Base-by-base conservation (phyloP, 345 rosid genomes). In the Citrus reticulata region DNA sequence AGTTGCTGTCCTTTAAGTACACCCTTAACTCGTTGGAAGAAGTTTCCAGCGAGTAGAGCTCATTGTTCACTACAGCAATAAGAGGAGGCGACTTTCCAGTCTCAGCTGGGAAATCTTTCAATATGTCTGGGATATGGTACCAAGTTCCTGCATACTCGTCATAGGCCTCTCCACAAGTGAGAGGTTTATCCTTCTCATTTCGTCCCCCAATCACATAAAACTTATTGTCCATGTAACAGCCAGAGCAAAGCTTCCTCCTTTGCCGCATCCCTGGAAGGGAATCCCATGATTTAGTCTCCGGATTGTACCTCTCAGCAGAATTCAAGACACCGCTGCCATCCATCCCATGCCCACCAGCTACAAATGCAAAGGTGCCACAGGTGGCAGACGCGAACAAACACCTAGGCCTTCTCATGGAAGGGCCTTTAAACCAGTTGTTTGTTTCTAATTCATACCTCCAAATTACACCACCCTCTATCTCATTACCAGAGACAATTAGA, bases 311-410 rank as follows among this genome's bases (percentile, higher is more conserved):
- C 87, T 95, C 98, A 0, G 88, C 97, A 6, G 85, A 80, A 17
- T 83, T 86, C 82, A 95, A 86, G 29, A 91, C 90, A 57, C 79
- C 89, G 25, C 2, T 1, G 0, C 81, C 74, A 10, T 80, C 85
- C 7, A 68, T 84, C 10, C 78, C 73, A 0, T 86, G 84, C 70
- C 98, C 98, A 9, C 98, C 98, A 9, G 98, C 97, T 65, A 93
- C 92, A 76, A 82, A 88, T 54, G 89, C 97, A 25, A 78, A 82
- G 37, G 85, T 75, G 35, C 95, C 98, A 63, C 89, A 85, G 0
- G 90, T 88, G 24, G 95, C 94, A 0, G 98, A 95, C 8, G 94
- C 98, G 9, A 93, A 93, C 83, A 95, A 77, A 81, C 95, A 89
- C 75, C 98, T 79, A 3, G 97, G 95, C 1, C 78, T 79, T 39